These are phyloP conservation scores for Plasmopara viticola DNA, from an alignment of 352 stramenopile species.

Conservation along the genomic window DNA sequence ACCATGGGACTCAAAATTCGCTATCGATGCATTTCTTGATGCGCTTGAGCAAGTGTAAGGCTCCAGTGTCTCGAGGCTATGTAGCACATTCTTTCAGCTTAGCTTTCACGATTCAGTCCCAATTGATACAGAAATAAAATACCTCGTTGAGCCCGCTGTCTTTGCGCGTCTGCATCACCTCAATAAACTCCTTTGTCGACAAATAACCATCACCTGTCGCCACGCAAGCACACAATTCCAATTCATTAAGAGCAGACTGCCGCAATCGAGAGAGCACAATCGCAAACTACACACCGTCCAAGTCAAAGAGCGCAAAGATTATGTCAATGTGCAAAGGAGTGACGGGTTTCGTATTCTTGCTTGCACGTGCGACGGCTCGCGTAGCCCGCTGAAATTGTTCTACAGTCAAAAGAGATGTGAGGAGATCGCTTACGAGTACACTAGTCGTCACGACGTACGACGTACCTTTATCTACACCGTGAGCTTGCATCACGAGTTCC, in stretches of 20 bases:
- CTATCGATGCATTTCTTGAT: slow-evolving; percentile 65
- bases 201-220: slow-evolving; percentile 61
- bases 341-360: slow-evolving; percentile 53
- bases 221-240: not conserved
- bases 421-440: not conserved
- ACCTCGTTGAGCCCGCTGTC: slow-evolving; percentile 80
- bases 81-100: slow-evolving; percentile 1
- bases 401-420: slow-evolving; percentile 9
- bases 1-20: slow-evolving; percentile 20
- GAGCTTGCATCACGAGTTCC: slow-evolving; percentile 71
- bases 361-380: slow-evolving; percentile 49
- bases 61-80: slow-evolving; percentile 70
- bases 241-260: not conserved
- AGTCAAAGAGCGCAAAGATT: slow-evolving; percentile 77
- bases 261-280: not conserved
- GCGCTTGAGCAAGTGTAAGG: slow-evolving; percentile 55
- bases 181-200: slow-evolving; percentile 76
- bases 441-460: slow-evolving; percentile 2
- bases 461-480: slow-evolving; percentile 80
- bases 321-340: slow-evolving; percentile 82
- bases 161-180: slow-evolving; percentile 84
- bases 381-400: slow-evolving; percentile 77
- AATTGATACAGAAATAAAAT: slow-evolving; percentile 3
- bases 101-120: slow-evolving; percentile 1
- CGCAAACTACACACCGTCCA: slow-evolving; percentile 40